Evolutionary conservation across 2,329 filamentous ascomycete genomes (phyloP), one percentile per base, ranked within the genome.

Genomic region (Colletotrichum incanum): DNA sequence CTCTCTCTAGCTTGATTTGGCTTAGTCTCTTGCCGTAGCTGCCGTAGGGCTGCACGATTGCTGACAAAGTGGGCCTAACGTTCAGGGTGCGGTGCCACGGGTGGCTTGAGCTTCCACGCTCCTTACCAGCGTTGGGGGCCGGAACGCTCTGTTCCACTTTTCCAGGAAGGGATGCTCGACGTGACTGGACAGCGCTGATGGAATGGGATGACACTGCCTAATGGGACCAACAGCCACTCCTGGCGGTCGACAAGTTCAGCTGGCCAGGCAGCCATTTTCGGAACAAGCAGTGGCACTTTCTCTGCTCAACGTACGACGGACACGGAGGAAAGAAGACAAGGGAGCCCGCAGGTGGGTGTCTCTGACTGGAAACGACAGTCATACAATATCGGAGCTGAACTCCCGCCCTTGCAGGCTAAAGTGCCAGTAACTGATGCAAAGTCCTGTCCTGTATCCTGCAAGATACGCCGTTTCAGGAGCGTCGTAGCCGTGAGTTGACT

Each of bases 11-110:
- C 65, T n/a, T 14, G 11, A n/a, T 23, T n/a, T 16, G 52, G 26
- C 31, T 37, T 71, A 68, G 68, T 50, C 11, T 28, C 18, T 26
- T 49, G 23, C 11, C 47, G 2, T 50, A 28, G 23, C 26, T 45
- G 49, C 58, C 26, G 58, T 71, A 68, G 68, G 68, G 68, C 68
- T 71, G 68, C 68, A 62, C 68, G 50, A 58, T 54, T 70, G 58
- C 68, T 71, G 68, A 63, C 56, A 52, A 39, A 49, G 50, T 67
- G 68, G 68, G 18, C 16, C 18, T 39, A 26, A 16, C 5, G 16
- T 43, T n/a, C 37, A 59, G 55, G 55, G n/a, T 43, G 20, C 16
- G 23, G 39, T 39, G 11, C 28, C 34, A 58, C 50, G 31, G 52
- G 31, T 50, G 49, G 59, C 59, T 64, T 41, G 50, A 63, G 58